Evolutionary conservation across 306 rosid genomes (phyloP).

Genomic region (Sindora glabra): DNA sequence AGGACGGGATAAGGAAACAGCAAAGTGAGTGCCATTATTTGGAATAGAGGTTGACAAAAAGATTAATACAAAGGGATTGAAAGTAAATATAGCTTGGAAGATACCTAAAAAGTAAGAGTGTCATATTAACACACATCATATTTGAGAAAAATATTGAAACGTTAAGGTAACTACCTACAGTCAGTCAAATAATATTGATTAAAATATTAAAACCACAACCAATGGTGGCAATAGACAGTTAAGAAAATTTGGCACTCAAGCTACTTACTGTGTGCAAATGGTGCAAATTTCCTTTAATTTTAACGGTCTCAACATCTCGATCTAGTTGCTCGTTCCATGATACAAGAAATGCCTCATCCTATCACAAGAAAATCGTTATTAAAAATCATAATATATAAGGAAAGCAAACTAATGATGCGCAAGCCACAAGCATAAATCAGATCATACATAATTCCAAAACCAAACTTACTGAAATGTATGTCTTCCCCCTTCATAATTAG

Average conservation of each 20-base stretch:
- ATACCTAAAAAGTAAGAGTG: too few relatives aligned
- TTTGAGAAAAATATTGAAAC: too few relatives aligned
- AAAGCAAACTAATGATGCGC: background rate
- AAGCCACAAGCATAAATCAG: conserved; percentile 80
- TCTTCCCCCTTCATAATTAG: conserved; percentile 66
- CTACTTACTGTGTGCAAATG: conserved; percentile 59
- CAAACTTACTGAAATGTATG: conserved; percentile 71
- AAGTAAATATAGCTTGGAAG: too few relatives aligned
- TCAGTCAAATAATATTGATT: too few relatives aligned
- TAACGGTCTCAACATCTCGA: conserved; percentile 84
- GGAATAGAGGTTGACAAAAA: too few relatives aligned
- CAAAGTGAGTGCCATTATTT: too few relatives aligned
- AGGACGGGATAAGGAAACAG: too few relatives aligned
- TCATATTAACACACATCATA: too few relatives aligned
- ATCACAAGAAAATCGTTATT: conserved; percentile 3
- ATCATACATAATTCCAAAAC: conserved; percentile 41
- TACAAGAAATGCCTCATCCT: conserved; percentile 85
- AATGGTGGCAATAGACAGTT: background rate
- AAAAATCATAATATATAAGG: background rate
- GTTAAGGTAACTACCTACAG: too few relatives aligned
- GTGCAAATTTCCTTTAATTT: conserved; percentile 86
- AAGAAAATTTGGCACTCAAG: conserved; percentile 2
- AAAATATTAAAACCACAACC: too few relatives aligned
- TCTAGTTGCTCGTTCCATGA: conserved; percentile 97
- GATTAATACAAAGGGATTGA: too few relatives aligned